Base-by-base conservation (phyloP, 805 yeast species). In the Wickerhamiella australiensis region DNA sequence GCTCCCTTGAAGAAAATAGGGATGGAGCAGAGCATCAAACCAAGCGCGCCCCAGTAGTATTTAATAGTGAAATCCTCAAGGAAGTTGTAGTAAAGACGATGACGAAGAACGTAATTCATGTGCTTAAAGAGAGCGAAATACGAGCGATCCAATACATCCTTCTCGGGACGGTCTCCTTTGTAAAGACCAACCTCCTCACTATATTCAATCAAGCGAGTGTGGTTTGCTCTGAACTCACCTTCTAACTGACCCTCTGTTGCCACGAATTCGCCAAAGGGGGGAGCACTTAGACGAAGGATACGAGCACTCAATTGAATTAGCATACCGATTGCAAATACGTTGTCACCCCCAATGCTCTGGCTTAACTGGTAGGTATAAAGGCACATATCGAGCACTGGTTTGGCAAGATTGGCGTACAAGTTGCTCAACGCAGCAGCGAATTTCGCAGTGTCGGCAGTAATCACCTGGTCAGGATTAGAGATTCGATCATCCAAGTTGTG, bases 31-130 rank as follows among this genome's bases (percentile, higher is more conserved):
- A 88, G 71, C 0, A 80, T 76, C 52, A 88, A 72, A 9, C 97
- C 97, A 27, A 92, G 85, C 2, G 96, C 97, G 54, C 97, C 97
- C 88, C 96, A 82, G 45, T 86, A 77, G 65, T 88, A 88, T 67
- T 88, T 88, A 53, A 88, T 88, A 49, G 86, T 79, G 59, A 87
- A 88, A 46, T 82, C 85, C 56, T 90, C 92, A 1, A 90, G 83
- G 56, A 85, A 76, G 60, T 87, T 87, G 65, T 87, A 90, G 22
- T 25, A 90, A 80, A 68, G 71, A 47, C 81, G 73, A 57, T 84
- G 80, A 66, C 83, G 77, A 54, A 82, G 74, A 60, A 83, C 88
- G 66, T 79, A 75, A 59, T 82, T 77, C 56, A 81, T 73, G 65
- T 87, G 90, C 53, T 80, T 71, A 56, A 84, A 92, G 56, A 87